A percentile compares a stretch with the other conserved stretches of the same genome.
Evolutionary conservation across 208 protist species (phyloP).

Genomic region (Herpetomonas tarakana): DNA sequence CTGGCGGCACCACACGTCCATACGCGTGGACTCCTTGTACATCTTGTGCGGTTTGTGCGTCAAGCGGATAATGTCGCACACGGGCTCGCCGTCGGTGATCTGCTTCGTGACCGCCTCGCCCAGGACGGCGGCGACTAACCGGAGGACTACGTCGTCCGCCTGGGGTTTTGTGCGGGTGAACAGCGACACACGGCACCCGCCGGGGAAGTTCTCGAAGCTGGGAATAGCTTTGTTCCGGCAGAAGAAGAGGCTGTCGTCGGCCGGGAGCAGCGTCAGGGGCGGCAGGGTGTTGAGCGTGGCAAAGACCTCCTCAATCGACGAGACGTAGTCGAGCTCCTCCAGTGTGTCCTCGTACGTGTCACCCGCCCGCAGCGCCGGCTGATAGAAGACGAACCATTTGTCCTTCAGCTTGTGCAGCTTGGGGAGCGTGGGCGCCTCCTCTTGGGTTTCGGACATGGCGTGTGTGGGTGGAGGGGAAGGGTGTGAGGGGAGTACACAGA

Average conservation of each 20-base stretch:
- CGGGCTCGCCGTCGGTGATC: conserved; percentile 32
- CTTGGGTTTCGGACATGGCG: not conserved
- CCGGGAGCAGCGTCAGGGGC: conserved; percentile 46
- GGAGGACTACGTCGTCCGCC: conserved; percentile 38
- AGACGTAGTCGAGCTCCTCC: conserved; percentile 69
- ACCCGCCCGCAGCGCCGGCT: conserved; percentile 40
- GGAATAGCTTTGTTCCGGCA: conserved; percentile 68
- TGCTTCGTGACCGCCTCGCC: conserved; percentile 61
- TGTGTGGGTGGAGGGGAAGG: not conserved
- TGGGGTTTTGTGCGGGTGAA: conserved; percentile 74
- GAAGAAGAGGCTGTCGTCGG: conserved; percentile 74
- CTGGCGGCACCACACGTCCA: conserved; percentile 72
- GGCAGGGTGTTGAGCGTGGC: conserved; percentile 75
- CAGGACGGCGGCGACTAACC: conserved; percentile 66
- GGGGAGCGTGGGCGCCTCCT: not conserved
- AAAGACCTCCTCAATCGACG: conserved; percentile 70
- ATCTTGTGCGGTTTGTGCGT: conserved; percentile 59
- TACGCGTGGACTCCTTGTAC: conserved; percentile 49
- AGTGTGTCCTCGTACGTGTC: conserved; percentile 44
- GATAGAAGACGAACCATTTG: conserved; percentile 83
- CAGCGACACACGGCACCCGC: conserved; percentile 55
- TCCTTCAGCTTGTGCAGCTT: conserved; percentile 72
- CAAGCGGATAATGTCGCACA: conserved; percentile 73
- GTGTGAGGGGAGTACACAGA: not conserved
- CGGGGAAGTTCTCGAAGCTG: conserved; percentile 76